These are phyloP conservation scores for Xylaria curta DNA, from an alignment of 495 filamentous ascomycete species.

Conservation along the genomic window DNA sequence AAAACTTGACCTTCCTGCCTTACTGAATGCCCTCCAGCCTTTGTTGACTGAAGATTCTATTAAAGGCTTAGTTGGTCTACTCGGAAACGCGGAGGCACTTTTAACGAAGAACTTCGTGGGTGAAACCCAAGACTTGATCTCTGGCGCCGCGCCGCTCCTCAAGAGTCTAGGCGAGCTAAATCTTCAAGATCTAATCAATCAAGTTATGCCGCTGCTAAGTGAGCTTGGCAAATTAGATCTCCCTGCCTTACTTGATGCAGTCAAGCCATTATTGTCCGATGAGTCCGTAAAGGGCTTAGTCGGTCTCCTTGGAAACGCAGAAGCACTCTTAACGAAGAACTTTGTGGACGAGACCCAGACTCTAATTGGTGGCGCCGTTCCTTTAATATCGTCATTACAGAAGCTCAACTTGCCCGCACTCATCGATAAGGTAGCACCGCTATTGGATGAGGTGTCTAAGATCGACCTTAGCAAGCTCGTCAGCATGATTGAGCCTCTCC, in stretches of 20 bases:
- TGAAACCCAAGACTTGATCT: constrained; percentile 38
- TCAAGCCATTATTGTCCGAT: constrained; percentile 43
- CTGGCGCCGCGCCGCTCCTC: constrained; percentile 39
- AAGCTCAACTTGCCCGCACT: constrained; percentile 48
- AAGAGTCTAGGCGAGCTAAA: constrained; percentile 45
- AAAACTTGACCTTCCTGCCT: constrained; percentile 42
- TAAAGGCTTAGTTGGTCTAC: constrained; percentile 39
- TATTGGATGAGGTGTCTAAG: constrained; percentile 44
- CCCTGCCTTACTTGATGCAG: constrained; percentile 40
- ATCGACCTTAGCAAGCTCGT: constrained; percentile 39
- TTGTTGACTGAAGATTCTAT: constrained; percentile 37
- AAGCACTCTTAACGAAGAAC: constrained; percentile 46
- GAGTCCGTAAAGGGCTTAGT: constrained; percentile 48
- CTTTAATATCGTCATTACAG: constrained; percentile 41
- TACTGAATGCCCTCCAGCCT: constrained; percentile 41
- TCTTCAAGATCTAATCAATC: constrained; percentile 41
- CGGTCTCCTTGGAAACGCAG: constrained; percentile 50
- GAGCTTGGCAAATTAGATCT: constrained; percentile 48
- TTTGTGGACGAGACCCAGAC: constrained; percentile 51
- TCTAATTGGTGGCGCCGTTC: constrained; percentile 43
- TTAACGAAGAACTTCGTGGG: constrained; percentile 47
- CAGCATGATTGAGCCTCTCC: constrained; percentile 44
- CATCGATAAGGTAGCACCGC: constrained; percentile 44
- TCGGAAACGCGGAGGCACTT: constrained; percentile 45
- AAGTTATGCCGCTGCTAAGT: constrained; percentile 47